Evolutionary conservation across 169 alveolate species (phyloP), one percentile per base, ranked within the genome.

Genomic region (Cryptosporidium sp.): DNA sequence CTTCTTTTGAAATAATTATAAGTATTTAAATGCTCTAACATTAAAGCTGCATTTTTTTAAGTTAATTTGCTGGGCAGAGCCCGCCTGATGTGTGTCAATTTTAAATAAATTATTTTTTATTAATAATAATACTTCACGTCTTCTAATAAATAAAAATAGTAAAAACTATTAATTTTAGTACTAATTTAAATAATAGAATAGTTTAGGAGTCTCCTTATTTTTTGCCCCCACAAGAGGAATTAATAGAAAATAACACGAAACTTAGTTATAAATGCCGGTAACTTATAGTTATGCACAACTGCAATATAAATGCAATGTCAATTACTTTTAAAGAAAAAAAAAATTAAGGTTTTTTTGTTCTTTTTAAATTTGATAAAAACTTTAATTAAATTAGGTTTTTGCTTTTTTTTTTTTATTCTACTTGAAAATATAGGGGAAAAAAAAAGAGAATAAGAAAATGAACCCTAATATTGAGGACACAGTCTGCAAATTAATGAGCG

Each of bases 401-500:
- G 67, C 67, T 21, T 56, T 56, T n/a, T 23, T 23, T 23, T 26
- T 56, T 56, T 56, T 56, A 56, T n/a, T 56, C 67, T 23, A 8
- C 0, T 26, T 5, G 39, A 26, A n/a, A 16, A 26, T n/a, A n/a
- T 21, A 16, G 8, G 6, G 4, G 31, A 0, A 23, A n/a, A 56
- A 23, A n/a, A 56, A 23, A 56, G 26, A 56, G 29, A 56, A 10
- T 53, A 23, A 23, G 67, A 56, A 56, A 56, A 65, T 65, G 72
- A 12, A 65, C 12, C 42, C 65, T 3, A 52, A 80, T 39, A 65
- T 80, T 60, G 89, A 80, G 35, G 68, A 80, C 4, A 80, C 89
- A 8, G 89, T 51, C 12, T 80, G 89, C 75, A 60, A 33, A n/a
- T 65, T 80, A 42, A 80, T 80, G 89, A 60, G 62, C 18, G 80